Evolutionary conservation across 2,329 filamentous ascomycete genomes (phyloP).

Genomic region (Alternaria ethzedia): DNA sequence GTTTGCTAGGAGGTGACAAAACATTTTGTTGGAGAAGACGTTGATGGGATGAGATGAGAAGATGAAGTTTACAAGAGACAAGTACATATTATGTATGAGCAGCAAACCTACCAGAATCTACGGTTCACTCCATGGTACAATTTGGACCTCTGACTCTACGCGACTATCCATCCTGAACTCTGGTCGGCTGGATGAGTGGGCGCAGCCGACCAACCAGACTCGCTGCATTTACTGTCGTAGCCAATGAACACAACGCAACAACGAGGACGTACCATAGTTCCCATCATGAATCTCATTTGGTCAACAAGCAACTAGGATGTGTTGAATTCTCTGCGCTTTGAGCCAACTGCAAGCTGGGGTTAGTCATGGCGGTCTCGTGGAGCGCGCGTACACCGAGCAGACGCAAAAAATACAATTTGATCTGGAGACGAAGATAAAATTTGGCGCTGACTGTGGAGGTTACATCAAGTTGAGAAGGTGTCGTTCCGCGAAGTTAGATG

Average conservation of each 20-base stretch:
- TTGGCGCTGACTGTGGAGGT: not conserved
- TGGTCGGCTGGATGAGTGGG: not conserved
- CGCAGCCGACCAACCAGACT: not conserved
- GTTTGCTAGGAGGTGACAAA: not conserved
- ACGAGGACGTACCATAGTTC: too few relatives aligned
- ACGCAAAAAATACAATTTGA: fast-evolving
- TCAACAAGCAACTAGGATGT: not conserved
- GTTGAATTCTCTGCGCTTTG: not conserved
- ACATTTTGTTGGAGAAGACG: not conserved
- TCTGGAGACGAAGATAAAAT: not conserved
- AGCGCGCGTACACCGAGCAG: not conserved
- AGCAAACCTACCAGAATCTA: not conserved
- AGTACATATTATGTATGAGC: too few relatives aligned
- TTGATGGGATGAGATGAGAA: not conserved
- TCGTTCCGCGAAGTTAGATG: not conserved
- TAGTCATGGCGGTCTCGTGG: not conserved
- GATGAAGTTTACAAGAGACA: too few relatives aligned
- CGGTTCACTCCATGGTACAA: not conserved
- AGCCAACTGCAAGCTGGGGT: not conserved
- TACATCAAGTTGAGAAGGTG: not conserved
- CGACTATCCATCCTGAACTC: not conserved
- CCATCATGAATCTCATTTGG: too few relatives aligned
- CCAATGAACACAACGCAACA: too few relatives aligned
- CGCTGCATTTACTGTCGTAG: too few relatives aligned
- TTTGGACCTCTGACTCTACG: not conserved